phyloP scores from a whole-genome alignment of 805 yeast genomes.

The Cyberlindnera galapagoensis region DNA sequence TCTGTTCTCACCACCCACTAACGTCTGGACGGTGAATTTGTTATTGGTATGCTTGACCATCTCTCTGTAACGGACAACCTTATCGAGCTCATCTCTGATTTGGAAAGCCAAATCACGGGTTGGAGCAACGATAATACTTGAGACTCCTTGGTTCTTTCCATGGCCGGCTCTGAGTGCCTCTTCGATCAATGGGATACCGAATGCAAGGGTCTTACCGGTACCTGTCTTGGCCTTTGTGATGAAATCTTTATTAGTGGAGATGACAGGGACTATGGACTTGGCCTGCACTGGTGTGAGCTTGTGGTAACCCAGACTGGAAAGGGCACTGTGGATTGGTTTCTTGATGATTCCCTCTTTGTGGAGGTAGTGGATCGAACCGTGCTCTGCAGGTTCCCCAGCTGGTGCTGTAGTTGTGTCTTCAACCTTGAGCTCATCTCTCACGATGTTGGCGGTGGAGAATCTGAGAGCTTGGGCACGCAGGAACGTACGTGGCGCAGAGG shows the following conservation, averaged over 20 bases:
- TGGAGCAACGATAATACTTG: slow-evolving; percentile 73
- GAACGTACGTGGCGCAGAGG: too few species aligned
- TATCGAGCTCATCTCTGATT: slow-evolving; percentile 57
- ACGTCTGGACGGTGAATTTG: slow-evolving; percentile 37
- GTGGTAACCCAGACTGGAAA: slow-evolving; percentile 38
- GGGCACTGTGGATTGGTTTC: slow-evolving; percentile 27
- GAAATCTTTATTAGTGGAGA: slow-evolving; percentile 50
- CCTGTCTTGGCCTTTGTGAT: slow-evolving; percentile 93
- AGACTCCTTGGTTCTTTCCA: slow-evolving; percentile 31
- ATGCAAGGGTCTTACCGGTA: slow-evolving; percentile 91
- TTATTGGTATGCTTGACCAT: slow-evolving; percentile 18
- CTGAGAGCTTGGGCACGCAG: background rate
- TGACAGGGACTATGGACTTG: slow-evolving; percentile 50
- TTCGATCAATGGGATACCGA: slow-evolving; percentile 74
- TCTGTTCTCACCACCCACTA: slow-evolving; percentile 64
- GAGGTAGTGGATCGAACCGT: slow-evolving; percentile 18
- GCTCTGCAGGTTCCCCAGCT: slow-evolving; percentile 1
- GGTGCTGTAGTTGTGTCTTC: slow-evolving; percentile 1
- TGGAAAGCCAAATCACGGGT: slow-evolving; percentile 89
- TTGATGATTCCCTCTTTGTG: slow-evolving; percentile 25
- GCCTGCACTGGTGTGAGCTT: slow-evolving; percentile 67
- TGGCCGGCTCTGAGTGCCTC: slow-evolving; percentile 33
- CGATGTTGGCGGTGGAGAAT: background rate
- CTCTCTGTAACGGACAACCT: slow-evolving; percentile 31
- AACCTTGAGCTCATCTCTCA: slow-evolving; percentile 1